phyloP scores from a whole-genome alignment of 257 asterid genomes.

The Solanum tarapatanum region DNA sequence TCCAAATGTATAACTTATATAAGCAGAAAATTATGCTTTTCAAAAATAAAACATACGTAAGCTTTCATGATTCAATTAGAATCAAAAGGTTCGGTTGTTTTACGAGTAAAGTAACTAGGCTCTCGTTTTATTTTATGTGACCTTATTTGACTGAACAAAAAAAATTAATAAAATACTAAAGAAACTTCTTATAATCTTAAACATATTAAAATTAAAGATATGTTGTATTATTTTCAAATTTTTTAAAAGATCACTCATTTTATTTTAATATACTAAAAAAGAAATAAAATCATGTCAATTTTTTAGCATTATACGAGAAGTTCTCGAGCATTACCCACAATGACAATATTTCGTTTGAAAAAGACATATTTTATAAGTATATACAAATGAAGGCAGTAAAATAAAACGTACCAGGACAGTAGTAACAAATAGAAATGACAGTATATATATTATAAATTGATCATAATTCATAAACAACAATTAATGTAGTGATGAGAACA shows the following conservation, averaged over 20 bases:
- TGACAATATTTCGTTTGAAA: neutral
- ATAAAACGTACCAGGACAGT: neutral
- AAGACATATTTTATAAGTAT: neutral
- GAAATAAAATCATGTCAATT: neutral
- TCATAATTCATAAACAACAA: neutral
- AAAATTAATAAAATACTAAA: no score
- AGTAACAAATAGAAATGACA: neutral
- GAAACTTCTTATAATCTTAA: no score
- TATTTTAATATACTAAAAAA: neutral
- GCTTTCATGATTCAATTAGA: neutral
- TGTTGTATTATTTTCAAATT: neutral
- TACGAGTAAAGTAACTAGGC: no score
- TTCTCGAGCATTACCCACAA: neutral
- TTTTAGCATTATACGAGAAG: neutral
- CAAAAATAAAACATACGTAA: neutral
- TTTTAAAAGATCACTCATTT: neutral
- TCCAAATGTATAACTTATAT: neutral
- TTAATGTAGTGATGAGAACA: neutral
- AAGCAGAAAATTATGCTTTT: neutral
- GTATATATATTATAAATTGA: neutral
- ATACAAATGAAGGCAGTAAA: neutral
- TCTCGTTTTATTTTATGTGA: no score
- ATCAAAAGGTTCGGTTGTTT: neutral
- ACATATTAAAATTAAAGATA: no score
- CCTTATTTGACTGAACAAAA: neutral